These are phyloP conservation scores for Sesbania bispinosa DNA, from an alignment of 306 rosid species.

Conservation along the genomic window DNA sequence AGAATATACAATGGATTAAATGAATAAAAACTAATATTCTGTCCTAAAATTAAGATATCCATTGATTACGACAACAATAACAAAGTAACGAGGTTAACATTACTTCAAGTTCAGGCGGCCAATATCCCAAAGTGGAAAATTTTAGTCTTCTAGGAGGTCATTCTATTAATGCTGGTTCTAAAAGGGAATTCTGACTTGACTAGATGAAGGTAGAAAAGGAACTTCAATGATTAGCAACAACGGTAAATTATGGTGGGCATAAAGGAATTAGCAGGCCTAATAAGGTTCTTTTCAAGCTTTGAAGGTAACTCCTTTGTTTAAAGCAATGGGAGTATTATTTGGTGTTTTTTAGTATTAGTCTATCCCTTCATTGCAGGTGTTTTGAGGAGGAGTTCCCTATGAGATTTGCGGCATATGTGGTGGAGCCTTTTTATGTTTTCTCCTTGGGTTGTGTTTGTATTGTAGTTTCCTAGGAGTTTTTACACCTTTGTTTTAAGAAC, in stretches of 20 bases:
- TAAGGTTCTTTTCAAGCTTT: background rate
- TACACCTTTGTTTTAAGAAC: background rate
- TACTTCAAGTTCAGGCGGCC: background rate
- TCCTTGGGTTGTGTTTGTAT: background rate
- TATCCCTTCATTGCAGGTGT: background rate
- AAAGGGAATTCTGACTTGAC: background rate
- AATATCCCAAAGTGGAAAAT: background rate
- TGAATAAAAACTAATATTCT: too few species aligned
- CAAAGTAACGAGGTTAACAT: background rate
- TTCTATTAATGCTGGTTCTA: background rate
- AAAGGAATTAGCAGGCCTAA: background rate
- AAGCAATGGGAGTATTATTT: background rate
- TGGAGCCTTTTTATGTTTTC: background rate
- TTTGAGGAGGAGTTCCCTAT: background rate
- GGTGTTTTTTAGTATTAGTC: background rate
- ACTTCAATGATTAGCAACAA: background rate
- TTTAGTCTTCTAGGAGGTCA: conserved; percentile 8
- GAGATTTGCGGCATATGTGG: background rate
- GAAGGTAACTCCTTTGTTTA: background rate
- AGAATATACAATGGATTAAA: too few species aligned
- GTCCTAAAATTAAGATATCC: too few species aligned
- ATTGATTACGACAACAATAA: too few species aligned
- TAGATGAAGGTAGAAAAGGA: background rate
- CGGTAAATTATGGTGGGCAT: background rate
- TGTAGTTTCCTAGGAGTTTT: background rate